These are phyloP conservation scores for Flaveria linearis DNA, from an alignment of 129 eudicot species.

Conservation along the genomic window DNA sequence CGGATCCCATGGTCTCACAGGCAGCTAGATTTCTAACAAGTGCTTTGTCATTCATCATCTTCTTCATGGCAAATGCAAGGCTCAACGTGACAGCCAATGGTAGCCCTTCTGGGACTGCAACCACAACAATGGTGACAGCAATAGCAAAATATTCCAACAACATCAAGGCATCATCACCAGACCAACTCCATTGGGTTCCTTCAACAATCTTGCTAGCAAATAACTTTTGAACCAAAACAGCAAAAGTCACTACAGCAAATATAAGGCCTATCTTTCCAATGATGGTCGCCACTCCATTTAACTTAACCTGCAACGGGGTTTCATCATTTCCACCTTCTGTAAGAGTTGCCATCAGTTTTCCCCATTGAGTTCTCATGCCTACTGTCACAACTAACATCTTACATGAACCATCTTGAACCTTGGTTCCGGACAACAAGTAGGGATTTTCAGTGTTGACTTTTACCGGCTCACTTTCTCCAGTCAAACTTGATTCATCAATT, in stretches of 20 bases:
- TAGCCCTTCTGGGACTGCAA: slow-evolving; percentile 95
- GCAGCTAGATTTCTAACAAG: slow-evolving; percentile 93
- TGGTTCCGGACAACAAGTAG: slow-evolving; percentile 83
- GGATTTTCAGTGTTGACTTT: slow-evolving; percentile 70
- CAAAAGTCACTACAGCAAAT: slow-evolving; percentile 83
- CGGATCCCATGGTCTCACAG: slow-evolving; percentile 99
- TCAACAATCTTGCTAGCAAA: slow-evolving; percentile 51
- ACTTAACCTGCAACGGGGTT: slow-evolving; percentile 88
- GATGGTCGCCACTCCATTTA: slow-evolving; percentile 92
- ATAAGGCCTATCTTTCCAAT: slow-evolving; percentile 90
- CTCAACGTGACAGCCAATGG: slow-evolving; percentile 94
- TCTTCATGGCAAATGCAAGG: slow-evolving; percentile 95
- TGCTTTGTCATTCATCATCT: slow-evolving; percentile 98
- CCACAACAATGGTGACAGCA: slow-evolving; percentile 95
- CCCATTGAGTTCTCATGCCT: slow-evolving; percentile 99
- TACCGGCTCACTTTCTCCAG: slow-evolving; percentile 97
- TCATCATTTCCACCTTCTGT: slow-evolving; percentile 96
- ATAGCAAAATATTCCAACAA: slow-evolving; percentile 86
- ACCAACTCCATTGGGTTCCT: slow-evolving; percentile 63
- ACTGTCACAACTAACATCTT: slow-evolving; percentile 91
- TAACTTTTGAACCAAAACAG: slow-evolving; percentile 76
- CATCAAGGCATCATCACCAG: slow-evolving; percentile 72
- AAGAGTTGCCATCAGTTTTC: slow-evolving; percentile 89
- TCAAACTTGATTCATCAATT: slow-evolving; percentile 90
- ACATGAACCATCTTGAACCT: slow-evolving; percentile 99